phyloP scores from a whole-genome alignment of 2,329 filamentous ascomycete genomes.

The Trichophyton mentagrophytes region DNA sequence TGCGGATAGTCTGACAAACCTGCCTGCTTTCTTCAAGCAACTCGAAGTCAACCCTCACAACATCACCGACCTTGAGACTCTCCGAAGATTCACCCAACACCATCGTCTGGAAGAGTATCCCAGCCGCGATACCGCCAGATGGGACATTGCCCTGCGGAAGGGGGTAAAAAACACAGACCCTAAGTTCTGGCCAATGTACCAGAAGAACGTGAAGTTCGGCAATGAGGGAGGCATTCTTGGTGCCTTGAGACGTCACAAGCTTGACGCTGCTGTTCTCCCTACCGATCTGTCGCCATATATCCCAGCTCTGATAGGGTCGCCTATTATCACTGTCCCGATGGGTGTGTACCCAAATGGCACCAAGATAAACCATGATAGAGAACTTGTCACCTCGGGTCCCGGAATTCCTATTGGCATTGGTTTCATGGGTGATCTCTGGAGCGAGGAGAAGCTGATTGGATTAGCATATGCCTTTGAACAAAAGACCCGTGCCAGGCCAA shows the following conservation, averaged over 20 bases:
- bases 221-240: constrained; percentile 50
- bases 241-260: constrained; percentile 42
- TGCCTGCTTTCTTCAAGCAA: constrained; percentile 43
- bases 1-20: constrained; percentile 46
- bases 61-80: constrained; percentile 39
- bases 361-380: constrained; percentile 35
- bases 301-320: constrained; percentile 46
- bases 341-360: constrained; percentile 42
- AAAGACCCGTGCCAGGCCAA: constrained; percentile 38
- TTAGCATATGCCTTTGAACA: constrained; percentile 60
- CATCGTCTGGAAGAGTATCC: constrained; percentile 48
- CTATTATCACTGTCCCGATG: constrained; percentile 51
- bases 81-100: constrained; percentile 44
- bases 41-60: constrained; percentile 47
- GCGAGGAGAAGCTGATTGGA: constrained; percentile 49
- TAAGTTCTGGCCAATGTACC: constrained; percentile 46
- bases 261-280: constrained; percentile 52
- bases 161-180: constrained; percentile 46
- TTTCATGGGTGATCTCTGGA: constrained; percentile 50
- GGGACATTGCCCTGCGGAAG: constrained; percentile 41
- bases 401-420: constrained; percentile 49
- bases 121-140: constrained; percentile 44
- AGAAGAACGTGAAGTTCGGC: constrained; percentile 41
- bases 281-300: constrained; percentile 37
- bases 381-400: constrained; percentile 43